A percentile compares a stretch with the other conserved stretches of the same genome.
phyloP scores from a whole-genome alignment of 352 stramenopile genomes.

The Pythium volutum region DNA sequence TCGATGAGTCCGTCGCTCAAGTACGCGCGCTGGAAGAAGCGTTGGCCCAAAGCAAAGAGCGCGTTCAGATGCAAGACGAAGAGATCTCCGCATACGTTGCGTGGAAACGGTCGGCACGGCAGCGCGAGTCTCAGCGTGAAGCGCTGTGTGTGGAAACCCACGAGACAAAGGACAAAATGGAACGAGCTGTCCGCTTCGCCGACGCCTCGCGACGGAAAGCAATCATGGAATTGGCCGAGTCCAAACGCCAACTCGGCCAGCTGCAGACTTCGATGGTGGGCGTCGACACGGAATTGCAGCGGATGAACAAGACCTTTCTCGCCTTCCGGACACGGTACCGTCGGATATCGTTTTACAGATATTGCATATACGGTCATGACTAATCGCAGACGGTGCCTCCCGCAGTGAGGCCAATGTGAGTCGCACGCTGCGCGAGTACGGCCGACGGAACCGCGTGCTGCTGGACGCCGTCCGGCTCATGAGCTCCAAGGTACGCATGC shows the following conservation, averaged over 20 bases:
- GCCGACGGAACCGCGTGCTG: slow-evolving; percentile 46
- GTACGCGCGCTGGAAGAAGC: background rate
- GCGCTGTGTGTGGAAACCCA: background rate
- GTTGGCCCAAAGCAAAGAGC: slow-evolving; percentile 10
- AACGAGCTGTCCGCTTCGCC: background rate
- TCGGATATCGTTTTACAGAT: background rate
- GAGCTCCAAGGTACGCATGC: slow-evolving; percentile 32
- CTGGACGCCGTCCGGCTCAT: slow-evolving; percentile 37
- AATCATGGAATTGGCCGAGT: slow-evolving; percentile 8
- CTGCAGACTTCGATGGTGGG: slow-evolving; percentile 8
- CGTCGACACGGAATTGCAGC: slow-evolving; percentile 16
- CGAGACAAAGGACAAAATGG: slow-evolving; percentile 9
- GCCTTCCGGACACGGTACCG: slow-evolving; percentile 19
- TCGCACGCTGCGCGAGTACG: slow-evolving; percentile 50
- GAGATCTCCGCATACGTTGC: slow-evolving; percentile 13
- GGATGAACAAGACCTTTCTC: slow-evolving; percentile 21
- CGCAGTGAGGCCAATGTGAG: slow-evolving; percentile 43
- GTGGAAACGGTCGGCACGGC: slow-evolving; percentile 5
- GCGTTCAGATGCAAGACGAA: slow-evolving; percentile 18
- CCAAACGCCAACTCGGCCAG: slow-evolving; percentile 14
- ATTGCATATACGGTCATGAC: background rate
- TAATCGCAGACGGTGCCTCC: background rate
- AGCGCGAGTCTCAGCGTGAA: slow-evolving; percentile 5
- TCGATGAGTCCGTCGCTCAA: slow-evolving; percentile 2
- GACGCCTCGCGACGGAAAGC: slow-evolving; percentile 11